phyloP scores from a whole-genome alignment of 139 green algal genomes.

The Chlamydomonas sp. region DNA sequence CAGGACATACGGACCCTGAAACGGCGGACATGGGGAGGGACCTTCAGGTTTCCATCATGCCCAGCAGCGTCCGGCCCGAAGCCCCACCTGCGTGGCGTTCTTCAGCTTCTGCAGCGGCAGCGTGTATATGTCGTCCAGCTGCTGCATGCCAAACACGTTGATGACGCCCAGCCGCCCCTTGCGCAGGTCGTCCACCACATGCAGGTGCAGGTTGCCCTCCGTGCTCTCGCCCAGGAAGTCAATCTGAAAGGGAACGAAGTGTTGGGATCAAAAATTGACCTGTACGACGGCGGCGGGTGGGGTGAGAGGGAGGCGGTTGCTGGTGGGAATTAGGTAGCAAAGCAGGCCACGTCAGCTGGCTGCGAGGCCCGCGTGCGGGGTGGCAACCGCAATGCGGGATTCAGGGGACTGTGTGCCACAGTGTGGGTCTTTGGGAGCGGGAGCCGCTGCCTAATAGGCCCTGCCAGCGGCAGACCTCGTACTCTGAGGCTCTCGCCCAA shows the following conservation, averaged over 20 bases:
- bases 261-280: background rate
- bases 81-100: conserved; percentile 45
- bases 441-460: no score
- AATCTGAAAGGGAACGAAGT: conserved; percentile 54
- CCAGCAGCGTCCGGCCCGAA: background rate
- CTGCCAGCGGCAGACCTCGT: no score
- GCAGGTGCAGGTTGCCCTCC: conserved; percentile 78
- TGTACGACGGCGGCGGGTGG: background rate
- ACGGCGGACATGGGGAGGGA: no score
- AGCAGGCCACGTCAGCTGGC: background rate
- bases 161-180: conserved; percentile 42
- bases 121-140: conserved; percentile 61
- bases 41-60: background rate
- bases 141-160: conserved; percentile 69
- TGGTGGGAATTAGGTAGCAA: background rate
- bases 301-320: background rate
- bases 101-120: conserved; percentile 53
- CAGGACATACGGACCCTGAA: no score
- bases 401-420: background rate
- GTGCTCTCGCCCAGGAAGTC: conserved; percentile 83
- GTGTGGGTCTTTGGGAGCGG: background rate
- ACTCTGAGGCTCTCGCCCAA: no score
- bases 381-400: background rate
- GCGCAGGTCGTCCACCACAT: conserved; percentile 44
- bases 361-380: background rate